These are phyloP conservation scores for Seminavis robusta DNA, from an alignment of 108 stramenopile species.

Conservation along the genomic window DNA sequence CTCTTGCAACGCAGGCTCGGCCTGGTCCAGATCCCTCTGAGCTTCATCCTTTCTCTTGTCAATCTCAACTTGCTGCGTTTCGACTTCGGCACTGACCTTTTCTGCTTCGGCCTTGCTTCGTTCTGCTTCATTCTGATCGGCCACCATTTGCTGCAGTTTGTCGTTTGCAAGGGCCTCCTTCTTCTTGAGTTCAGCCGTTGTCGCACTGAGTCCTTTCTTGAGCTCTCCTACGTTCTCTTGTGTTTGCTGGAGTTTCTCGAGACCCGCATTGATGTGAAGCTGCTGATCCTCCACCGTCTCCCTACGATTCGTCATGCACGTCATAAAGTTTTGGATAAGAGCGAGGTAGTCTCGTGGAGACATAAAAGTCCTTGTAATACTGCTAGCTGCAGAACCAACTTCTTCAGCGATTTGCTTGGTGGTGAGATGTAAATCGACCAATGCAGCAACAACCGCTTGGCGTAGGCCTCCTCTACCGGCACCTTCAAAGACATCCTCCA, in stretches of 20 bases:
- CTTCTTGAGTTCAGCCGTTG: conserved; percentile 72
- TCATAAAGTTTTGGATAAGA: conserved; percentile 89
- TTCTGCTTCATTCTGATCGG: conserved; percentile 96
- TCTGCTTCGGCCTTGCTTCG: conserved; percentile 91
- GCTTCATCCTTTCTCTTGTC: conserved; percentile 87
- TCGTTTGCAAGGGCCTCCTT: conserved; percentile 91
- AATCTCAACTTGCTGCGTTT: conserved; percentile 73
- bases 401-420: conserved; percentile 72
- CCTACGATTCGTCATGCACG: conserved; percentile 70
- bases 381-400: conserved; percentile 39
- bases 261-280: conserved; percentile 93
- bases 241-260: conserved; percentile 91
- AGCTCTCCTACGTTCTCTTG: conserved; percentile 91
- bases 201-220: conserved; percentile 74
- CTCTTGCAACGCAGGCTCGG: conserved; percentile 91
- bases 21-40: conserved; percentile 91
- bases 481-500: conserved; percentile 66
- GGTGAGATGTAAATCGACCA: conserved; percentile 84
- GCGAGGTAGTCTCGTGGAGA: conserved; percentile 96
- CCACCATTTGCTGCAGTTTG: conserved; percentile 98
- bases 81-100: conserved; percentile 82
- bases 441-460: conserved; percentile 93
- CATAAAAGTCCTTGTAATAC: conserved; percentile 76
- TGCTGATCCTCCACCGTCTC: conserved; percentile 92
- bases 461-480: conserved; percentile 50